Percentiles rank a stretch among this genome's conserved stretches.
These are phyloP conservation scores for Umbelopsis sp. DNA, from an alignment of 192 early-diverging fungal genomes.

Conservation along the genomic window DNA sequence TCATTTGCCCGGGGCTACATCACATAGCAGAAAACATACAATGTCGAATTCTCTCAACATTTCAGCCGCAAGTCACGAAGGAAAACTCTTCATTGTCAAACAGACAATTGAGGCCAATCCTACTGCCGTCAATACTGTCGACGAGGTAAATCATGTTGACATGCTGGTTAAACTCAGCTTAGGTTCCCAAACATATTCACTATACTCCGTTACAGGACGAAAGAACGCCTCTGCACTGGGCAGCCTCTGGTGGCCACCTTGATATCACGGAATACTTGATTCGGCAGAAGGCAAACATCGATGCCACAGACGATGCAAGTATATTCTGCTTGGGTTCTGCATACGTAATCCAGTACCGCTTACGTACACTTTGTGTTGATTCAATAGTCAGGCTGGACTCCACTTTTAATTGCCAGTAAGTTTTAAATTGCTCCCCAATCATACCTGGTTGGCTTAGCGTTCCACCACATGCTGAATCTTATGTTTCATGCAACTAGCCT, in stretches of 20 bases:
- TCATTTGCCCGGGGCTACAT: no score
- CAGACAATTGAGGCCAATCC: conserved; percentile 56
- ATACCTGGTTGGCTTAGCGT: no score
- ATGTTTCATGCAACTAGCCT: conserved; percentile 31
- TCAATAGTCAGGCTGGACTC: conserved; percentile 52
- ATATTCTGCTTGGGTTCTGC: background rate
- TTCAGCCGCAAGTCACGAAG: conserved; percentile 45
- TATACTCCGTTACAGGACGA: conserved; percentile 34
- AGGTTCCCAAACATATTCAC: background rate
- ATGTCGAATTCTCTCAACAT: conserved; percentile 7
- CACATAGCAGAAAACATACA: background rate
- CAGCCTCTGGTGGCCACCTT: conserved; percentile 70
- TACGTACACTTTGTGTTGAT: background rate
- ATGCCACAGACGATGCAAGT: conserved; percentile 66
- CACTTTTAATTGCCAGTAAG: conserved; percentile 57
- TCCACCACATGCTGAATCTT: no score
- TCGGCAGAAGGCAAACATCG: conserved; percentile 59
- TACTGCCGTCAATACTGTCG: conserved; percentile 56
- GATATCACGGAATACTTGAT: conserved; percentile 71
- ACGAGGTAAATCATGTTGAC: conserved; percentile 48
- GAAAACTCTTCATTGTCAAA: conserved; percentile 44
- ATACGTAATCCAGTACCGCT: background rate
- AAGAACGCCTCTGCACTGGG: conserved; percentile 55
- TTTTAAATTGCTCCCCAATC: no score
- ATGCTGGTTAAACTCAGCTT: background rate